Percentiles rank a stretch among this genome's conserved stretches.
Evolutionary conservation across 495 filamentous ascomycete species (phyloP).

Genomic region (Penicillium coffeae): DNA sequence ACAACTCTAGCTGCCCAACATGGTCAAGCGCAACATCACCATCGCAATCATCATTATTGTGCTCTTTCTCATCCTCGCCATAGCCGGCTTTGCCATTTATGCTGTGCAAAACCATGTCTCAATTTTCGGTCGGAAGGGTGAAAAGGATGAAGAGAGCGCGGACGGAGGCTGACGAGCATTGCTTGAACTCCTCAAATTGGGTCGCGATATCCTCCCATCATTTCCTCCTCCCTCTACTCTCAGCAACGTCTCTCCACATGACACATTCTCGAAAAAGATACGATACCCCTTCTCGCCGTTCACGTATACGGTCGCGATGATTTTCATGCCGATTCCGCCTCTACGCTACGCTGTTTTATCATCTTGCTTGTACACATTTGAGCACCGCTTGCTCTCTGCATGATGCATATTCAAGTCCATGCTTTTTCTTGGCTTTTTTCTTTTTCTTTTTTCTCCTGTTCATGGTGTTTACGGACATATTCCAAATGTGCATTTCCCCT

Average conservation of each 20-base stretch:
- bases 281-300: constrained; percentile 6
- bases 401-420: neutral
- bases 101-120: constrained; percentile 42
- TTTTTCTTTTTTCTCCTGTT: neutral
- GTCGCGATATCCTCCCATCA: neutral
- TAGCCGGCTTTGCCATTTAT: constrained; percentile 68
- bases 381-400: neutral
- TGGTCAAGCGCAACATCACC: constrained; percentile 62
- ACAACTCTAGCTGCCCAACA: neutral
- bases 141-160: constrained; percentile 41
- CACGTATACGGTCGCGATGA: neutral
- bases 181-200: neutral
- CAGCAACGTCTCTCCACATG: neutral
- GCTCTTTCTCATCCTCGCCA: constrained; percentile 67
- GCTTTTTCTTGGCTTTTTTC: neutral
- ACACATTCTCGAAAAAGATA: constrained; percentile 1
- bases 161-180: constrained; percentile 22
- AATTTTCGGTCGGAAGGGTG: constrained; percentile 33
- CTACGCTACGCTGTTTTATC: neutral
- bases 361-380: constrained; percentile 1
- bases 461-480: neutral
- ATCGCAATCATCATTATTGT: constrained; percentile 81
- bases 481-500: neutral
- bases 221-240: neutral
- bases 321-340: neutral